A percentile compares a stretch with the other conserved stretches of the same genome.
Evolutionary conservation across 371 early-diverging fungal genomes (phyloP).

Genomic region (Mortierella sp.): DNA sequence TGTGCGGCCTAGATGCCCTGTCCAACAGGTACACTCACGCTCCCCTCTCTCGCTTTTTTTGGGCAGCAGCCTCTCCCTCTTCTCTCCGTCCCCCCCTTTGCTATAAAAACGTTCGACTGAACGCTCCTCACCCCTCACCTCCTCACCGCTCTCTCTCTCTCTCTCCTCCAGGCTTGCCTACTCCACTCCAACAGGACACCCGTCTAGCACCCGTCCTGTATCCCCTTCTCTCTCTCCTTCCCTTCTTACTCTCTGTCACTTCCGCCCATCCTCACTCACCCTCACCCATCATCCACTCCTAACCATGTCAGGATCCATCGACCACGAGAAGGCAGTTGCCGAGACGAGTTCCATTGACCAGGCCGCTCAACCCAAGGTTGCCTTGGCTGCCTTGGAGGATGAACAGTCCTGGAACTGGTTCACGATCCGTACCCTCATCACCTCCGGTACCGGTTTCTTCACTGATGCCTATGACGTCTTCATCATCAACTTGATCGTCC

Average conservation of each 20-base stretch:
- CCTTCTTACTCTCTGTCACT: not conserved
- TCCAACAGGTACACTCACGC: too few species aligned
- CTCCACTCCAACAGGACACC: not conserved
- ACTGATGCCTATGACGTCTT: constrained; percentile 66
- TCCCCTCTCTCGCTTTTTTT: too few species aligned
- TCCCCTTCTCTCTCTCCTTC: constrained; percentile 4
- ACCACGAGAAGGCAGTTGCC: constrained; percentile 16
- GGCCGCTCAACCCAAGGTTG: constrained; percentile 16
- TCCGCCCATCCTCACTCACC: constrained; percentile 3
- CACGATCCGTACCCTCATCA: constrained; percentile 42
- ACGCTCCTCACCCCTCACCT: not conserved
- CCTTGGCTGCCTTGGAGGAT: constrained; percentile 36
- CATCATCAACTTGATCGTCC: constrained; percentile 77
- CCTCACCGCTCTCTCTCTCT: constrained; percentile 13
- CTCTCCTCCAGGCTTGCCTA: not conserved
- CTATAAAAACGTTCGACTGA: constrained; percentile 17
- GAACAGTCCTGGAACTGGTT: constrained; percentile 49
- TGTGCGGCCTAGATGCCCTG: too few species aligned
- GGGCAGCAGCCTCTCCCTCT: not conserved
- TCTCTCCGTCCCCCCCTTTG: not conserved
- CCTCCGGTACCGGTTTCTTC: constrained; percentile 45
- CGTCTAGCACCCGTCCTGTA: too few species aligned
- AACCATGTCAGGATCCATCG: constrained; percentile 23
- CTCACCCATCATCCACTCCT: not conserved
- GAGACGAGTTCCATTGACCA: constrained; percentile 18